Evolutionary conservation across 1,139 yeast genomes (phyloP).

Genomic region (Yamadazyma blattariae): DNA sequence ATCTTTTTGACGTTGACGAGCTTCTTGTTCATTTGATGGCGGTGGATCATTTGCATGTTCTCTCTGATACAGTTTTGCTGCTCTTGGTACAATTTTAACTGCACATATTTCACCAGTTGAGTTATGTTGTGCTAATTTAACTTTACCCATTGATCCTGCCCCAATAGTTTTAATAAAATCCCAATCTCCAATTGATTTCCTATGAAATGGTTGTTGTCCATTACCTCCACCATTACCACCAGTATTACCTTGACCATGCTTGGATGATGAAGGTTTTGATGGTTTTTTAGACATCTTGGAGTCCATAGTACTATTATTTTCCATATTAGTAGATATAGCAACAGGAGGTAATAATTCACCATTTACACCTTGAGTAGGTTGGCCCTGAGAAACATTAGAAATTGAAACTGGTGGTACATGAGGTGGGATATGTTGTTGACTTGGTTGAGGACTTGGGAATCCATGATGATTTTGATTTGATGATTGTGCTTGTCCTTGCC

Average conservation of each 20-base stretch:
- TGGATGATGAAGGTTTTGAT: slow-evolving; percentile 6
- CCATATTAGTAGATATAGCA: slow-evolving; percentile 17
- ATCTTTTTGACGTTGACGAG: slow-evolving; percentile 65
- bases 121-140: slow-evolving; percentile 85
- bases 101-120: slow-evolving; percentile 83
- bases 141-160: slow-evolving; percentile 99
- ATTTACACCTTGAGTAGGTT: slow-evolving; percentile 1
- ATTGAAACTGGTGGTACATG: slow-evolving; percentile 1
- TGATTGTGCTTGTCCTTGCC: not conserved
- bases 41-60: slow-evolving; percentile 75
- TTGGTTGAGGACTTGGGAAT: slow-evolving; percentile 5
- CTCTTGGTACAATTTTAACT: slow-evolving; percentile 77
- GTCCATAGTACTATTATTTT: slow-evolving; percentile 12
- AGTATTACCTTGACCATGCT: slow-evolving; percentile 1
- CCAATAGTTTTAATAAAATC: slow-evolving; percentile 93
- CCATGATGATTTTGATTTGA: not conserved
- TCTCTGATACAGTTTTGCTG: slow-evolving; percentile 71
- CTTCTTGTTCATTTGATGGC: slow-evolving; percentile 53
- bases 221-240: not conserved
- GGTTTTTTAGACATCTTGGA: slow-evolving; percentile 9
- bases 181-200: slow-evolving; percentile 96
- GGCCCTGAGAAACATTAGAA: slow-evolving; percentile 1
- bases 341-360: slow-evolving; percentile 24
- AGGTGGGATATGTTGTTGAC: not conserved
- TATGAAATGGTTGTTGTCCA: slow-evolving; percentile 57